phyloP scores from a whole-genome alignment of 768 basidiomycete genomes.

The Trametes villosa region DNA sequence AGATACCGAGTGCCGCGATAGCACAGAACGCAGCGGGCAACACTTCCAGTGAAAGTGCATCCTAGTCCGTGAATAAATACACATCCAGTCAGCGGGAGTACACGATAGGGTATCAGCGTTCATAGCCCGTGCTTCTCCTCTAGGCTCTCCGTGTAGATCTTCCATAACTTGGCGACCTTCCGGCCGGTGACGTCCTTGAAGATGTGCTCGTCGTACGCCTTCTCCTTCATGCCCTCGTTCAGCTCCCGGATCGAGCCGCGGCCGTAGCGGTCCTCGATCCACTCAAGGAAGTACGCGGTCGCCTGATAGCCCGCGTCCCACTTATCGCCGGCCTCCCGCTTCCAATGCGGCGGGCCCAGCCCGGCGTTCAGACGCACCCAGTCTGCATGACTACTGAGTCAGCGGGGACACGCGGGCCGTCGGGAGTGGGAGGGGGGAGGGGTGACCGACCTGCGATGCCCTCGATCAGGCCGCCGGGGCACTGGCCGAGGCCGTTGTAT shows the following conservation, averaged over 20 bases:
- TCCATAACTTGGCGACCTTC: slow-evolving; percentile 61
- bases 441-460: slow-evolving; percentile 70
- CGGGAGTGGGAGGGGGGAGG: not conserved
- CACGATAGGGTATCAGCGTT: not conserved
- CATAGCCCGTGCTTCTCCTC: slow-evolving; percentile 17
- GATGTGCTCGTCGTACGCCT: slow-evolving; percentile 52
- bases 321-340: slow-evolving; percentile 43
- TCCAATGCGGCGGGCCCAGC: slow-evolving; percentile 75
- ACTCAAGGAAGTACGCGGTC: slow-evolving; percentile 77
- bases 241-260: slow-evolving; percentile 59
- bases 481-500: slow-evolving; percentile 60
- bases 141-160: slow-evolving; percentile 51
- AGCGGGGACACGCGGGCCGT: too few species aligned
- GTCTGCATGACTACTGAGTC: slow-evolving; percentile 56
- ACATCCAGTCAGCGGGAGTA: too few species aligned
- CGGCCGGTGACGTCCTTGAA: slow-evolving; percentile 59
- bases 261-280: slow-evolving; percentile 60
- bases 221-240: slow-evolving; percentile 56
- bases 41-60: not conserved
- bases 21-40: too few species aligned
- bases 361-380: slow-evolving; percentile 68
- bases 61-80: not conserved
- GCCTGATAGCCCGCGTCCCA: slow-evolving; percentile 82
- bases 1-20: too few species aligned
- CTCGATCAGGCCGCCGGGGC: slow-evolving; percentile 75